These are phyloP conservation scores for Botryotinia calthae DNA, from an alignment of 2,329 filamentous ascomycete species.

Conservation along the genomic window DNA sequence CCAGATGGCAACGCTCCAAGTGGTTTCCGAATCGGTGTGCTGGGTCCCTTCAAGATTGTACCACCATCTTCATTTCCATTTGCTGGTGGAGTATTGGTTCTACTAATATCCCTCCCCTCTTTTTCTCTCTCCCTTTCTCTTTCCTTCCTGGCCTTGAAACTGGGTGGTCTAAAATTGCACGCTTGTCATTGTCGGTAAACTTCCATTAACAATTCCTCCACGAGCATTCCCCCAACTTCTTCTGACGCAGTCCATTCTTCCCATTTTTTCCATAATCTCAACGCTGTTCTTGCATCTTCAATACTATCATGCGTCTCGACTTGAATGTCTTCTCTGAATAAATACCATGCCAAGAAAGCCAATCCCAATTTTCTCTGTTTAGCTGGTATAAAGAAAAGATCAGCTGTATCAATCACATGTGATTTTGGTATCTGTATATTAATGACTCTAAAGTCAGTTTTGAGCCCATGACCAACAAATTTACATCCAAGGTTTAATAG, in stretches of 20 bases:
- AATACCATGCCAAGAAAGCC: conserved; percentile 85
- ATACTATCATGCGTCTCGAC: conserved; percentile 90
- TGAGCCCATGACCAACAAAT: conserved; percentile 90
- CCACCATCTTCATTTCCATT: conserved; percentile 6
- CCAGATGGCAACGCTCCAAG: conserved; percentile 2
- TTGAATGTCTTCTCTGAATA: conserved; percentile 93
- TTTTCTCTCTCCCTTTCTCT: conserved; percentile 43
- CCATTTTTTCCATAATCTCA: conserved; percentile 86
- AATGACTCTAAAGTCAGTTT: conserved; percentile 95
- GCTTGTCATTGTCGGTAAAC: conserved; percentile 70
- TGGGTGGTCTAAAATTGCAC: conserved; percentile 56
- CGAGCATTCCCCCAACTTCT: conserved; percentile 72
- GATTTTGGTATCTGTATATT: conserved; percentile 91
- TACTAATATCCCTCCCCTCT: conserved; percentile 46
- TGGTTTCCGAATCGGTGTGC: conserved; percentile 18
- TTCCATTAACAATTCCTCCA: conserved; percentile 80
- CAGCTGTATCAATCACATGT: conserved; percentile 92
- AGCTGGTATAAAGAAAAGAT: conserved; percentile 80
- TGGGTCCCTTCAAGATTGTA: conserved; percentile 6
- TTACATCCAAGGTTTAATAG: conserved; percentile 90
- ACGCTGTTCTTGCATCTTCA: conserved; percentile 87
- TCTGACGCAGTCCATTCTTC: conserved; percentile 60
- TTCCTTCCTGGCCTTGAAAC: conserved; percentile 42
- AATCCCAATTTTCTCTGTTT: conserved; percentile 85
- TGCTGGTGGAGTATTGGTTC: conserved; percentile 54